These are phyloP conservation scores for Nymphaea thermarum DNA, from an alignment of 164 flowering plant species.

Conservation along the genomic window DNA sequence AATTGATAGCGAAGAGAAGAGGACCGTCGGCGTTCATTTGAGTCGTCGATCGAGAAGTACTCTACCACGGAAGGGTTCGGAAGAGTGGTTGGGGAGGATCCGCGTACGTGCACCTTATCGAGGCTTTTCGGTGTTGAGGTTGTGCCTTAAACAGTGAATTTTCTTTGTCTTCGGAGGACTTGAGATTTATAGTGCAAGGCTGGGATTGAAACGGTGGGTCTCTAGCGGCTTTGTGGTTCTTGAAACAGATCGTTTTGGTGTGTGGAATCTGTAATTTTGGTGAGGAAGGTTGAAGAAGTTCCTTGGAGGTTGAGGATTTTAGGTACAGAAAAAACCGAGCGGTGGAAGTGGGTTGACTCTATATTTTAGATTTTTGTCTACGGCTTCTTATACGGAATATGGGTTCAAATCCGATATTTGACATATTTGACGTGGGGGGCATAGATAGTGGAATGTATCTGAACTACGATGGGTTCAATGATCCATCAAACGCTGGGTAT, in stretches of 20 bases:
- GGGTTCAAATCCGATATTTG: background rate
- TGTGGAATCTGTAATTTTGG: background rate
- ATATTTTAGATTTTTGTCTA: background rate
- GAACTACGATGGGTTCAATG: background rate
- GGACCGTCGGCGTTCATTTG: background rate
- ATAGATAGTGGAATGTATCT: background rate
- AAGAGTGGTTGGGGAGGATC: background rate
- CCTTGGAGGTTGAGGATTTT: background rate
- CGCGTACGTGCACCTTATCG: background rate
- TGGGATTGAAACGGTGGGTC: background rate
- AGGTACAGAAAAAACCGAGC: background rate
- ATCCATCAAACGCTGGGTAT: background rate
- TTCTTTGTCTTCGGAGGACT: background rate
- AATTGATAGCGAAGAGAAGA: too few relatives aligned
- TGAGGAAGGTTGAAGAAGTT: background rate
- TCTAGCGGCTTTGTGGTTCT: background rate
- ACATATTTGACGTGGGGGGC: background rate
- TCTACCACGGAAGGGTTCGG: background rate
- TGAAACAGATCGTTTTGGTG: background rate
- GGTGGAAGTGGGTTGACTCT: background rate
- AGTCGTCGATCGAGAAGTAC: background rate
- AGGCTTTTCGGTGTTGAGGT: background rate
- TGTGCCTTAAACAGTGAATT: background rate
- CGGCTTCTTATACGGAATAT: background rate
- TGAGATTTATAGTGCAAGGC: background rate